phyloP scores from a whole-genome alignment of 2,329 filamentous ascomycete genomes.

The Paecilomyces dactylethromorphus region DNA sequence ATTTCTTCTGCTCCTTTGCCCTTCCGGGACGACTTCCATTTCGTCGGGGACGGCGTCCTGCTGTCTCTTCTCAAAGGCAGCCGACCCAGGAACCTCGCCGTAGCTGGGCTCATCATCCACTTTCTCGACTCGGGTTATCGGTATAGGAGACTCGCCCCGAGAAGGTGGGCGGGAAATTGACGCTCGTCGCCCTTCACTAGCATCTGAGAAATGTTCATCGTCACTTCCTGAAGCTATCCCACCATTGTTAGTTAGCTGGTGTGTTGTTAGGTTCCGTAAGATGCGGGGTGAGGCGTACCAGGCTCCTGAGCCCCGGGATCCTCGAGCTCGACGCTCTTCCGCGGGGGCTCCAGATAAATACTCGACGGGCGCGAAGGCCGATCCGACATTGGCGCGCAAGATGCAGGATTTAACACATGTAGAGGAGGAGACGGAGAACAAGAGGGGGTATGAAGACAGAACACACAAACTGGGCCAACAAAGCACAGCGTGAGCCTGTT shows the following conservation, averaged over 20 bases:
- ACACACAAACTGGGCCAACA: slow-evolving; percentile 7
- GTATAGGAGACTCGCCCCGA: slow-evolving; percentile 47
- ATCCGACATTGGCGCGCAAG: slow-evolving; percentile 28
- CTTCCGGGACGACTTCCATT: slow-evolving; percentile 51
- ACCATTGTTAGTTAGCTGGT: slow-evolving; percentile 12
- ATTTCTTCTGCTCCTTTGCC: slow-evolving; percentile 31
- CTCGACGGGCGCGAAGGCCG: slow-evolving; percentile 29
- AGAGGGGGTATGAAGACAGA: slow-evolving; percentile 1
- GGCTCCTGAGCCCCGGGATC: slow-evolving; percentile 52
- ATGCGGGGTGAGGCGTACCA: slow-evolving; percentile 31
- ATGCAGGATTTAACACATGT: slow-evolving; percentile 11
- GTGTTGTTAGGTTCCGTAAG: neutral
- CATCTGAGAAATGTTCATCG: slow-evolving; percentile 61
- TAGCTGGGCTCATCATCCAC: slow-evolving; percentile 53
- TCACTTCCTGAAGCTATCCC: slow-evolving; percentile 44
- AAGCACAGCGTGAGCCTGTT: neutral
- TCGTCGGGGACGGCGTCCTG: slow-evolving; percentile 59
- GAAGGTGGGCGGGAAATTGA: slow-evolving; percentile 30
- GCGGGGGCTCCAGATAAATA: slow-evolving; percentile 45
- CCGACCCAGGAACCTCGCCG: slow-evolving; percentile 57
- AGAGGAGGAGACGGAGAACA: slow-evolving; percentile 5
- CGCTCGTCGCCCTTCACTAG: slow-evolving; percentile 48
- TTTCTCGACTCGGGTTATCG: slow-evolving; percentile 57
- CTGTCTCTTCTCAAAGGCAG: slow-evolving; percentile 51
- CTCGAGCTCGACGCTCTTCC: slow-evolving; percentile 49